phyloP scores from a whole-genome alignment of 768 basidiomycete species.

The Lyophyllum shimeji region DNA sequence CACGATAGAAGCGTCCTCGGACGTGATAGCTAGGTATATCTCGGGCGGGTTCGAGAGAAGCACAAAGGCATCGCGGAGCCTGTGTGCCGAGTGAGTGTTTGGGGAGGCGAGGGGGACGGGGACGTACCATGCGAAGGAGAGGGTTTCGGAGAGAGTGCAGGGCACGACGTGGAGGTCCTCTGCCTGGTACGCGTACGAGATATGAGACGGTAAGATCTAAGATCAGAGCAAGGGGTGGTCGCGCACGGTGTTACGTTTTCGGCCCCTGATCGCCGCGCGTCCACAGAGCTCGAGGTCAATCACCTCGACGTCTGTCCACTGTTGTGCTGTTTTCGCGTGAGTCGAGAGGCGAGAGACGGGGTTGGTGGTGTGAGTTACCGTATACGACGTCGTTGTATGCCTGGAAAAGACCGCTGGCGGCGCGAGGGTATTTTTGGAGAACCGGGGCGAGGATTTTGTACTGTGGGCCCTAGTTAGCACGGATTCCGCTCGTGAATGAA shows the following conservation, averaged over 20 bases:
- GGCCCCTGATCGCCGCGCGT: conserved; percentile 60
- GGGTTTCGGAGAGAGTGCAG: conserved; percentile 63
- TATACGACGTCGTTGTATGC: conserved; percentile 72
- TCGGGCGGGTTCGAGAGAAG: conserved; percentile 45
- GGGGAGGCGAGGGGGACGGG: background rate
- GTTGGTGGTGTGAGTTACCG: conserved; percentile 34
- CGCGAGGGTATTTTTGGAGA: conserved; percentile 59
- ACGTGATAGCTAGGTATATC: conserved; percentile 69
- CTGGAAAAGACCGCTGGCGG: conserved; percentile 66
- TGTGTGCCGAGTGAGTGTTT: too few relatives aligned
- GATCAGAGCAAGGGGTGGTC: background rate
- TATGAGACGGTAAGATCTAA: conserved; percentile 6
- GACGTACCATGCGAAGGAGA: conserved; percentile 62
- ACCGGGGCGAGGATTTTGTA: conserved; percentile 45
- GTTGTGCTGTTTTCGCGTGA: conserved; percentile 54
- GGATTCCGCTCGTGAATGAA: background rate
- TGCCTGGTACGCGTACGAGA: conserved; percentile 31
- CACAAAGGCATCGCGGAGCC: conserved; percentile 59
- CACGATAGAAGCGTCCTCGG: conserved; percentile 79
- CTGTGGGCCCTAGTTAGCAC: conserved; percentile 27
- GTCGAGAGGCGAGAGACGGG: background rate
- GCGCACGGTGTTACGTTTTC: conserved; percentile 51
- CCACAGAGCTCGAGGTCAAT: conserved; percentile 56
- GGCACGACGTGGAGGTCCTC: conserved; percentile 55
- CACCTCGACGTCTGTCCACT: conserved; percentile 66